These are phyloP conservation scores for Lecanicillium sp. DNA, from an alignment of 2,329 filamentous ascomycete species.

Conservation along the genomic window DNA sequence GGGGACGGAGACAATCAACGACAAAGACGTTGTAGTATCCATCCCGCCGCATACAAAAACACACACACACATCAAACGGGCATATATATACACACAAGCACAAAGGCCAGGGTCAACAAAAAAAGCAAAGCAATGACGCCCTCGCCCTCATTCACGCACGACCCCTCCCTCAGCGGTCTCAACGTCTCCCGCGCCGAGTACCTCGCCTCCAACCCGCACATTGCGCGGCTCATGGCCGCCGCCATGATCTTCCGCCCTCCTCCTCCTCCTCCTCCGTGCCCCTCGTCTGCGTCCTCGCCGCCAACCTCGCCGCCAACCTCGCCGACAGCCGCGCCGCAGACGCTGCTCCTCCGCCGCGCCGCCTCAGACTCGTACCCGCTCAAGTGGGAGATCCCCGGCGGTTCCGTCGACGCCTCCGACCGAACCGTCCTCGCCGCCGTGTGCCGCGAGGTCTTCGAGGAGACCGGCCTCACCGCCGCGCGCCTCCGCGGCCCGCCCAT, in stretches of 20 bases:
- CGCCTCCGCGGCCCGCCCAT: slow-evolving; percentile 22
- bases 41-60: neutral
- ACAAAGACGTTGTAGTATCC: no score
- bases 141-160: slow-evolving; percentile 12
- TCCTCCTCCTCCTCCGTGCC: neutral
- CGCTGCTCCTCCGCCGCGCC: slow-evolving; percentile 16
- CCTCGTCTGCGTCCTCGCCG: slow-evolving; percentile 13
- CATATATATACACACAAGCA: neutral
- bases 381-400: slow-evolving; percentile 21
- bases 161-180: slow-evolving; percentile 14
- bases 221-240: slow-evolving; percentile 18
- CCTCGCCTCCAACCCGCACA: slow-evolving; percentile 16
- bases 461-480: slow-evolving; percentile 32
- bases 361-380: slow-evolving; percentile 18
- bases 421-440: slow-evolving; percentile 28
- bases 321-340: no score
- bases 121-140: neutral
- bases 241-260: slow-evolving; percentile 17
- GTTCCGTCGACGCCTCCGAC: slow-evolving; percentile 36
- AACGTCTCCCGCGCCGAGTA: slow-evolving; percentile 11
- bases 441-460: slow-evolving; percentile 42
- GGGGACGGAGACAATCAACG: no score
- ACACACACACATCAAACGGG: neutral
- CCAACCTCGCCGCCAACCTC: no score
- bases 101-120: neutral